Evolutionary conservation across 1,139 yeast species (phyloP), one percentile per base, ranked within the genome.

Genomic region (Torulaspora globosa): DNA sequence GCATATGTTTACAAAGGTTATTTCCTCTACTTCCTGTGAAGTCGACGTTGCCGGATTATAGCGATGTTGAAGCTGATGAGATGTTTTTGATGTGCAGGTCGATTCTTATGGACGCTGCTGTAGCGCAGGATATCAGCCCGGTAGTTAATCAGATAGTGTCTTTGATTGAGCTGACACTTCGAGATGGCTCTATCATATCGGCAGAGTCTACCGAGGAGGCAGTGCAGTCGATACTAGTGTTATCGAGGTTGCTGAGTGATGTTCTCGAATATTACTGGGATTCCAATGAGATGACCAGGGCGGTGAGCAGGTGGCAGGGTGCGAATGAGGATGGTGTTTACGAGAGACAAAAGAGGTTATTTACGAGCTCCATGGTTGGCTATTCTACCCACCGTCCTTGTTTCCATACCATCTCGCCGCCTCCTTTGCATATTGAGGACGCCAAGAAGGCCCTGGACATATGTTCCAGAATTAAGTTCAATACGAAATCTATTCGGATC

Each of bases 221-320:
- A 15, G 49, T 49, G 15, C 58, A 60, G 46, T 52, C 61, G 11
- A 48, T 62, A 5, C 35, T 62, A 36, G 57, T 58, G 5, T 31
- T 63, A 11, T 28, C 56, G 21, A 48, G 67, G 41, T 50, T 63
- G 36, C 30, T 62, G 23, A 54, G 60, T 29, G 66, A 63, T 47
- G 48, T 52, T 10, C 44, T 57, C 37, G 66, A 62, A 46, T 53
- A 54, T 26, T 53, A 48, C 35, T 63, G 67, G 67, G 60, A 54
- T 18, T 51, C 42, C 32, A 36, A 27, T 19, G 50, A 41, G 30
- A 26, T 41, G 38, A 41, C 35, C 24, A 27, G 32, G 18, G 21
- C 15, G 10, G 27, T 37, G 5, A 21, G 37, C 29, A 39, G 30
- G 8, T 31, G 19, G 11, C 24, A 16, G 27, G 36, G 19, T n/a